Evolutionary conservation across 768 basidiomycete genomes (phyloP).

Genomic region (Jaapia argillacea): DNA sequence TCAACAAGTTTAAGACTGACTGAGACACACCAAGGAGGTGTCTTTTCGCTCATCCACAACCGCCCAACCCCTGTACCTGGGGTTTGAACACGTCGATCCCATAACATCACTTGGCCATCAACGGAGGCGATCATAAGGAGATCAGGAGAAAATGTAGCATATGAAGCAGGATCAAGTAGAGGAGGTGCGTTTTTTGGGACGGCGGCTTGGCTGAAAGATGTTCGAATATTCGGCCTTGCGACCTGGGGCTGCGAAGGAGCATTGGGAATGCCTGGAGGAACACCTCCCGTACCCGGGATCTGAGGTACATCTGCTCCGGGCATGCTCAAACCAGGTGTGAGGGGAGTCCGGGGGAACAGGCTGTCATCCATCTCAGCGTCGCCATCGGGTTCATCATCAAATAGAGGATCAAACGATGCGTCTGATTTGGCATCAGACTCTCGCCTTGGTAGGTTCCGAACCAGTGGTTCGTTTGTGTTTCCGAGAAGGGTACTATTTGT

Average conservation of each 20-base stretch:
- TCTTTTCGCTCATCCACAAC: slow-evolving; percentile 84
- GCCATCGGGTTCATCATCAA: slow-evolving; percentile 74
- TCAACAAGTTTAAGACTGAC: slow-evolving; percentile 34
- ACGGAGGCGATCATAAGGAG: slow-evolving; percentile 82
- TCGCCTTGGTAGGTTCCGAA: slow-evolving; percentile 16
- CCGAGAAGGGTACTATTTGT: slow-evolving; percentile 1
- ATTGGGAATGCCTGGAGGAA: background rate
- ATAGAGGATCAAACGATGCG: slow-evolving; percentile 79
- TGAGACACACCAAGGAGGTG: slow-evolving; percentile 86
- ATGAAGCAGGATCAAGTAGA: slow-evolving; percentile 50
- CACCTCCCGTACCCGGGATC: background rate
- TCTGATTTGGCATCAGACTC: slow-evolving; percentile 66
- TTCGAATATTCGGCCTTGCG: slow-evolving; percentile 1
- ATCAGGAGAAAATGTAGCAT: slow-evolving; percentile 65
- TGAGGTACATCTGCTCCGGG: slow-evolving; percentile 1
- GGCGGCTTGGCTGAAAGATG: slow-evolving; percentile 9
- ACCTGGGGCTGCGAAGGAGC: slow-evolving; percentile 1
- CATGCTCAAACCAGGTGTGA: slow-evolving; percentile 7
- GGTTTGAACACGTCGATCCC: slow-evolving; percentile 72
- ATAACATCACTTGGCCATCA: slow-evolving; percentile 87
- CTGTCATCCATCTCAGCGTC: slow-evolving; percentile 31
- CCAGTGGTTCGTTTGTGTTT: slow-evolving; percentile 10
- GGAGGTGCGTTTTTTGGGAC: slow-evolving; percentile 69
- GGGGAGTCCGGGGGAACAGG: background rate
- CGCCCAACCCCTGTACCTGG: slow-evolving; percentile 68